Percentiles rank a stretch among this genome's conserved stretches.
These are phyloP conservation scores for Elongisporangium anandrum DNA, from an alignment of 352 stramenopile species.

Conservation along the genomic window DNA sequence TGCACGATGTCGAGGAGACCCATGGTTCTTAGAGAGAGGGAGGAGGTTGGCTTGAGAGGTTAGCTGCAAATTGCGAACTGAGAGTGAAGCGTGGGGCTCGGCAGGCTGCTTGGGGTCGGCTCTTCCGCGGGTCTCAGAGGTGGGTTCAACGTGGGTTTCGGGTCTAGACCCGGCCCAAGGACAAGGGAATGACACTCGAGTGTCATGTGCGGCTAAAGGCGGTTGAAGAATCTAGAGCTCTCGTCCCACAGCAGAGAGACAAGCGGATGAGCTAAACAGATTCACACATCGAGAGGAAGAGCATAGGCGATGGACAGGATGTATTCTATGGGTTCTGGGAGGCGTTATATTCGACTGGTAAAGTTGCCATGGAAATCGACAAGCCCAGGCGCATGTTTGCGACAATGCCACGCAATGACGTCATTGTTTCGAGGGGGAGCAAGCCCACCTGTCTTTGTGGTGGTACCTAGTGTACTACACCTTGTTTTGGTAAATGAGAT, in stretches of 20 bases:
- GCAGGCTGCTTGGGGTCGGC: not conserved
- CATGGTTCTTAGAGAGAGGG: slow-evolving; percentile 34
- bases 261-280: not conserved
- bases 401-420: not conserved
- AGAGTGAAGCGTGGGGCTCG: slow-evolving; percentile 6
- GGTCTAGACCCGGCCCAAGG: not conserved
- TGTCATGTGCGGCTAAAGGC: not conserved
- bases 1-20: slow-evolving; percentile 82
- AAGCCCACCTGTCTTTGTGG: not conserved
- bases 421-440: not conserved
- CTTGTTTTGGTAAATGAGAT: not conserved
- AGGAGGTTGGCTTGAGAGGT: slow-evolving; percentile 8
- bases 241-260: not conserved
- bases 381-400: not conserved
- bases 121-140: not conserved
- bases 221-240: not conserved
- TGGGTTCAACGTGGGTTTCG: not conserved
- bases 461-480: not conserved
- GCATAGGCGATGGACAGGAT: too few species aligned
- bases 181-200: not conserved
- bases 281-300: not conserved
- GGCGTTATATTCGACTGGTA: too few species aligned
- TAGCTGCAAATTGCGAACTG: slow-evolving; percentile 32
- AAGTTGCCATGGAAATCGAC: not conserved
- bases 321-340: too few species aligned